Evolutionary conservation across 2,329 filamentous ascomycete genomes (phyloP).

Genomic region (Pseudogymnoascus sp.): DNA sequence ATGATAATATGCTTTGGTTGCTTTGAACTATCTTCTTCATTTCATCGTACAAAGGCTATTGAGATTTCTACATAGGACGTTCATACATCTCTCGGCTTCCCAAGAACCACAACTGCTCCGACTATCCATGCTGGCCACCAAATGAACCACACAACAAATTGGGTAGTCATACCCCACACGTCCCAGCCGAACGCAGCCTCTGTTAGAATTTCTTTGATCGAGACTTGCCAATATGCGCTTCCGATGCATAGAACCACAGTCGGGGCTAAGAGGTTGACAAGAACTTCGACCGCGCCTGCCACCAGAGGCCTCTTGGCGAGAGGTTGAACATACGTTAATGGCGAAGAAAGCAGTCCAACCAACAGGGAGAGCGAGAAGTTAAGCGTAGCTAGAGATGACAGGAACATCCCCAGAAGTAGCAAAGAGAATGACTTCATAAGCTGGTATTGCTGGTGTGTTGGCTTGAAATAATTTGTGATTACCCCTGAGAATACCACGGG

Average conservation of each 20-base stretch:
- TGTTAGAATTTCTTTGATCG: constrained; percentile 52
- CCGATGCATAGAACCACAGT: constrained; percentile 43
- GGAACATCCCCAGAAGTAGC: constrained; percentile 82
- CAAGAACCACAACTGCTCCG: constrained; percentile 48
- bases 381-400: constrained; percentile 85
- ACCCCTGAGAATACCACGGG: constrained; percentile 48
- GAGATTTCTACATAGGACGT: neutral
- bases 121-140: constrained; percentile 92
- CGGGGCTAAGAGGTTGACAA: constrained; percentile 56
- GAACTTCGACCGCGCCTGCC: constrained; percentile 36
- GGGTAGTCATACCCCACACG: constrained; percentile 82
- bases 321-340: constrained; percentile 65
- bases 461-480: constrained; percentile 42
- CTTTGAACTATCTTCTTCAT: neutral
- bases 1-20: constrained; percentile 6
- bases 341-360: constrained; percentile 68
- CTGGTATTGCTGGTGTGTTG: constrained; percentile 61
- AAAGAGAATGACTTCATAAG: constrained; percentile 86
- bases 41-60: neutral
- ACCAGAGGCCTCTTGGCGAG: constrained; percentile 32
- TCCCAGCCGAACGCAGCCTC: constrained; percentile 81
- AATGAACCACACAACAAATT: constrained; percentile 83
- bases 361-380: constrained; percentile 91
- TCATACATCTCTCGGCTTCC: constrained; percentile 22
- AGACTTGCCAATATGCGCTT: constrained; percentile 38